Percentiles rank a stretch among this genome's conserved stretches.
phyloP scores from a whole-genome alignment of 257 asterid genomes.

The Jaltomata sinuosa region DNA sequence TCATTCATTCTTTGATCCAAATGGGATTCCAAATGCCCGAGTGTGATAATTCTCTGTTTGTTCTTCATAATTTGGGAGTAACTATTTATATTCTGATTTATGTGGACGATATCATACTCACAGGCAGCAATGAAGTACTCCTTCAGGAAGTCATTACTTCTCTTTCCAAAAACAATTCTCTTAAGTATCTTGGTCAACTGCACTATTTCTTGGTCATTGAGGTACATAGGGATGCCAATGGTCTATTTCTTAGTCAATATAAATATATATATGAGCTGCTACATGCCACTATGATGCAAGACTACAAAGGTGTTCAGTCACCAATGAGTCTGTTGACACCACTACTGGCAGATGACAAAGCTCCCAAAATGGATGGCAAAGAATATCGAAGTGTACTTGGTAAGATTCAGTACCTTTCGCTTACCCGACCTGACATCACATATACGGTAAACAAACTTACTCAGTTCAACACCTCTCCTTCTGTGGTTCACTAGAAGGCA shows the following conservation, averaged over 20 bases:
- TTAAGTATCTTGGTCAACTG: not conserved
- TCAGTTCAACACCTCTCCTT: no score
- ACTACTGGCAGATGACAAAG: not conserved
- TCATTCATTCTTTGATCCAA: not conserved
- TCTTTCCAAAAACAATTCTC: not conserved
- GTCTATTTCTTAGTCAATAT: not conserved
- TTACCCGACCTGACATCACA: no score
- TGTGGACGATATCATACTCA: not conserved
- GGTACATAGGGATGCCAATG: not conserved
- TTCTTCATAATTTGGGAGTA: not conserved
- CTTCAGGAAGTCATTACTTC: not conserved
- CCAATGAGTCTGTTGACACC: not conserved
- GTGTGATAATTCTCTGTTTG: not conserved
- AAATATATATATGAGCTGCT: not conserved
- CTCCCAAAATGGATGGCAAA: not conserved
- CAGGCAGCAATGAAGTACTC: no score
- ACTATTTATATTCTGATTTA: no score
- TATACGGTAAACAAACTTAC: no score
- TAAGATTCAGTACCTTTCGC: no score
- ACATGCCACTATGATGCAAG: no score
- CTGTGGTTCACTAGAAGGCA: no score
- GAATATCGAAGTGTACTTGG: no score
- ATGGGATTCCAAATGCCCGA: not conserved
- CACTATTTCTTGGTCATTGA: not conserved
- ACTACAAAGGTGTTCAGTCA: not conserved